Base-by-base conservation (phyloP, 2,329 filamentous ascomycete genomes). In the Monilinia fructicola region DNA sequence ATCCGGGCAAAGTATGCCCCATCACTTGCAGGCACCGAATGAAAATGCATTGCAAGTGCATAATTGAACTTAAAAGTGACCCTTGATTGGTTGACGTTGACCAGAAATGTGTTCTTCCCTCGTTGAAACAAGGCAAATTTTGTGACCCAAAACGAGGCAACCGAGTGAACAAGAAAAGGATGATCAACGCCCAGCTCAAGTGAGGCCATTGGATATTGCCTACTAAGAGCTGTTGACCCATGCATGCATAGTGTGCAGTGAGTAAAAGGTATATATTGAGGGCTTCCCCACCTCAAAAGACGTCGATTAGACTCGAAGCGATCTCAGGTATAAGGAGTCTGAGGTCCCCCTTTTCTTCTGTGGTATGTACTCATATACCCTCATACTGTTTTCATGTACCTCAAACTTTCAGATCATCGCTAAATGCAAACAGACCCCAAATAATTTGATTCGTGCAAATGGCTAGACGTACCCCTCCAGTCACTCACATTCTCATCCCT, bases 321-420 rank as follows among this genome's bases (percentile, higher is more conserved):
- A 42, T 42, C 38, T 46, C 31, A 59, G n/a, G 63, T 54, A 42
- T 54, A 46, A 48, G 26, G 52, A 52, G 54, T 46, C 23, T 11
- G 26, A 42, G 28, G 28, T 44, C n/a, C 38, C 23, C 54, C 35
- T 44, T 28, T 65, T 46, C 50, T 23, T n/a, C 38, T 23, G 46
- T 38, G 55, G 38, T 61, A 58, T 59, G 54, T 62, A 54, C 26
- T 28, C 12, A 55, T 11, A 60, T 31, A 14, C 31, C 12, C 35
- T 58, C 26, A 48, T 50, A 18, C 56, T 38, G 11, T 42, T 56
- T 42, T n/a, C 67, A 64, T 63, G 55, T 42, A 67, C 59, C 64
- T 69, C 54, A 58, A 70, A 70, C 62, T 69, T 69, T 70, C 64
- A 61, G 70, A 68, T 48, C 42, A 64, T 73, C 70, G 71, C 72